Conservation (phyloP, 2,329 filamentous ascomycete genomes). For the Talaromyces sp. region DNA sequence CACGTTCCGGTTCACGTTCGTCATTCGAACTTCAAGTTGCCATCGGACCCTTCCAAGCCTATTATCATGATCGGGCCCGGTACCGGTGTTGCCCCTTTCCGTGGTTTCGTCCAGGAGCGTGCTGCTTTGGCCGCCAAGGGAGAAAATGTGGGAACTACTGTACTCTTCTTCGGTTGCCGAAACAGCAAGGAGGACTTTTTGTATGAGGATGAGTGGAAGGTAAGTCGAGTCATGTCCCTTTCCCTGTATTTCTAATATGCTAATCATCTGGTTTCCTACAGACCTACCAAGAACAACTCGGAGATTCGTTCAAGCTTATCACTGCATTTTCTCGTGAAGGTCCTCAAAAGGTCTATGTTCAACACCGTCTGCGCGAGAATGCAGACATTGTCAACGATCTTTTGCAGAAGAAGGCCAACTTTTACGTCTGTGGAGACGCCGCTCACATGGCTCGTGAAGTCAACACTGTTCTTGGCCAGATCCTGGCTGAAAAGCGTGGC, state of each 20-base stretch:
- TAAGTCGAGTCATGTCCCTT: constrained; percentile 44
- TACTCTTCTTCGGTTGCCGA: constrained; percentile 94
- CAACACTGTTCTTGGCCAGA: constrained; percentile 77
- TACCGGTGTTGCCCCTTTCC: constrained; percentile 94
- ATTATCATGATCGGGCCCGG: constrained; percentile 95
- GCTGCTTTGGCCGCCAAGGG: constrained; percentile 76
- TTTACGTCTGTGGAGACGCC: constrained; percentile 97
- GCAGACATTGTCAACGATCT: constrained; percentile 82
- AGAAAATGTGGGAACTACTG: constrained; percentile 73
- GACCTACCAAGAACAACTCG: constrained; percentile 77
- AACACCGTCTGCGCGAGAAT: constrained; percentile 81
- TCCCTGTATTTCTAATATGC: constrained; percentile 14
- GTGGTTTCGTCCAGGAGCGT: constrained; percentile 89
- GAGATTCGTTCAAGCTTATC: constrained; percentile 83
- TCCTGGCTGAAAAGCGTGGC: constrained; percentile 77
- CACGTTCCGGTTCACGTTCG: constrained; percentile 93
- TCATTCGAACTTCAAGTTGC: constrained; percentile 98
- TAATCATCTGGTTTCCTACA: constrained; percentile 34
- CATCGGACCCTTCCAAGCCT: constrained; percentile 88
- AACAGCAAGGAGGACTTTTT: constrained; percentile 85
- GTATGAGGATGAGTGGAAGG: constrained; percentile 87
- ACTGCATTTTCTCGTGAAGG: constrained; percentile 92
- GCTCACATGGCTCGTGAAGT: constrained; percentile 96
- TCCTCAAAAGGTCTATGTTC: constrained; percentile 89
- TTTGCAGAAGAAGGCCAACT: constrained; percentile 76